Evolutionary conservation across 169 alveolate genomes (phyloP), one percentile per base, ranked within the genome.

Genomic region (Eimeria acervulina): DNA sequence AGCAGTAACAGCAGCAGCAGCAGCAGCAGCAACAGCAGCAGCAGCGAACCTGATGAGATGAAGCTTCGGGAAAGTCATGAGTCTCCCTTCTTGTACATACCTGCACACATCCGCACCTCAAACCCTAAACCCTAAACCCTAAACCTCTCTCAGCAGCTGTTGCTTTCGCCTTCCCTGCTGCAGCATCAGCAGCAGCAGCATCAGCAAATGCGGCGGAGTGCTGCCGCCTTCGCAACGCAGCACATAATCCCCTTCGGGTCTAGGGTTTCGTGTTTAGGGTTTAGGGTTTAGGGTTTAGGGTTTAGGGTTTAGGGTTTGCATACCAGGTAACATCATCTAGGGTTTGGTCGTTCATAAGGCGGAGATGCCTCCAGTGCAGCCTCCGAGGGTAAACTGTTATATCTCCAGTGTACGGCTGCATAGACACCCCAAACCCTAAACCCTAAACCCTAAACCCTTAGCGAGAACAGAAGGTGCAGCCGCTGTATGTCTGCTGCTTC

Each of bases 341-440:
- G 40, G 93, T 90, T 31, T 97, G 94, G 40, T 96, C 98, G 72
- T 97, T 96, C 84, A 95, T 93, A 36, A 97, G 87, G 42, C 91
- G 88, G 61, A 96, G 84, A 78, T 97, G 97, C 76, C 84, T 94
- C 47, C 94, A 70, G 55, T 93, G 84, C 36, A 97, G 76, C 13
- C 95, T 80, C 28, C 95, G 95, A 44, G 98, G 98, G 61, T 90
- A 97, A 74, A 97, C 89, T 17, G 98, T 97, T 47, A 97, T 83
- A 80, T 97, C 98, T 31, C 98, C 98, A 44, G 96, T 90, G 97
- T 97, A 97, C 19, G 96, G 95, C 97, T 97, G 96, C n/a, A 40
- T 1, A 31, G 42, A 47, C 38, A 40, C 89, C 55, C 55, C 55
- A 80, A 42, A 38, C 61, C 52, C 59, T 74, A 74, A 38, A 74